Evolutionary conservation across 2,329 filamentous ascomycete genomes (phyloP).

Genomic region (Neonectria ditissima): DNA sequence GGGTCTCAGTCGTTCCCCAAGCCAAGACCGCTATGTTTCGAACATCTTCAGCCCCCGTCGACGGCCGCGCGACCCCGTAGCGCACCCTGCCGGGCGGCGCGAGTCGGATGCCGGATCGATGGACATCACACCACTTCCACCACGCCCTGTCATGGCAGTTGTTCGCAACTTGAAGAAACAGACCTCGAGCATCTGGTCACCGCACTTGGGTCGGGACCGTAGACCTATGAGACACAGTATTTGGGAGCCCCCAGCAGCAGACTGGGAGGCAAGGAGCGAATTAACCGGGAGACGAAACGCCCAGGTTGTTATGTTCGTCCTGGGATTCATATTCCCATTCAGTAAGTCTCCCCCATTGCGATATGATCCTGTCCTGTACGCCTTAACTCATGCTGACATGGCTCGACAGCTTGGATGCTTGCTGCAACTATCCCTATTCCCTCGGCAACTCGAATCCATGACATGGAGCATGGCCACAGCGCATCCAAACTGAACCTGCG

Average conservation of each 20-base stretch:
- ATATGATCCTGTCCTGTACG: not conserved
- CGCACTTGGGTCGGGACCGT: slow-evolving; percentile 75
- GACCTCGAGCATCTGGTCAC: slow-evolving; percentile 76
- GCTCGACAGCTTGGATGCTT: slow-evolving; percentile 77
- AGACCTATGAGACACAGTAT: slow-evolving; percentile 69
- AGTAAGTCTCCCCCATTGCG: slow-evolving; percentile 58
- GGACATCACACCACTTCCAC: slow-evolving; percentile 56
- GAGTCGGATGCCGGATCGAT: slow-evolving; percentile 51
- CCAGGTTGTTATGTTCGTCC: slow-evolving; percentile 79
- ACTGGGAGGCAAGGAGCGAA: slow-evolving; percentile 71
- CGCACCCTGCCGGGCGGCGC: slow-evolving; percentile 18
- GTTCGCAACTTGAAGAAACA: slow-evolving; percentile 57
- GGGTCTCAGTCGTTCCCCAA: slow-evolving; percentile 62
- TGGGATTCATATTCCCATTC: slow-evolving; percentile 83
- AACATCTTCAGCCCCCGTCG: slow-evolving; percentile 60
- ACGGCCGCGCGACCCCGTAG: slow-evolving; percentile 53
- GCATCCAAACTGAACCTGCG: slow-evolving; percentile 55
- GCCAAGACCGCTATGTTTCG: slow-evolving; percentile 60
- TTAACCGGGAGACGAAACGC: slow-evolving; percentile 75
- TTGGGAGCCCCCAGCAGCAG: slow-evolving; percentile 80
- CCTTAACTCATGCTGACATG: slow-evolving; percentile 26
- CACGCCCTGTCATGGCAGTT: slow-evolving; percentile 42
- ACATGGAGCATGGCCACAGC: slow-evolving; percentile 61
- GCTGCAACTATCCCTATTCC: slow-evolving; percentile 81
- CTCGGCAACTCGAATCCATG: slow-evolving; percentile 62